Conservation (phyloP, 805 yeast genomes). For the Metschnikowia reukaufii region DNA sequence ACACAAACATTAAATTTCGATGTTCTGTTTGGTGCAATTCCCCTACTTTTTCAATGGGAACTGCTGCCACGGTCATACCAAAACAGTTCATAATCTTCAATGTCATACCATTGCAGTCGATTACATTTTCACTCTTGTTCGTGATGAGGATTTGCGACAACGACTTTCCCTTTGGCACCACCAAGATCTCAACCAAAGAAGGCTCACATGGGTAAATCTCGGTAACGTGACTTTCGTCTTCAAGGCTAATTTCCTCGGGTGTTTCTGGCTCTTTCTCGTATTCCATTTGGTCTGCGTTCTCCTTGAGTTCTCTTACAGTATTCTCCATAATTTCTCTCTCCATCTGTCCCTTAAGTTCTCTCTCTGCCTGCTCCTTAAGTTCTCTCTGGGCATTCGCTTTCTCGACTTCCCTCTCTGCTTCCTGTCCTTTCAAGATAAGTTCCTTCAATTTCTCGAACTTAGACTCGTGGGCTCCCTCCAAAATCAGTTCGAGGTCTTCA, state of each 20-base stretch:
- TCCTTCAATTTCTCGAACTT: slow-evolving; percentile 2
- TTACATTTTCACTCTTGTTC: slow-evolving; percentile 26
- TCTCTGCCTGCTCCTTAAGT: too few relatives aligned
- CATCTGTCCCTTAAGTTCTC: background rate
- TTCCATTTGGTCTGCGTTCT: background rate
- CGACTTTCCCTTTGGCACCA: slow-evolving; percentile 32
- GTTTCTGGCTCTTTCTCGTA: background rate
- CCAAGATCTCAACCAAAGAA: slow-evolving; percentile 19
- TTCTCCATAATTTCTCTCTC: background rate
- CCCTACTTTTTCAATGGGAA: slow-evolving; percentile 32
- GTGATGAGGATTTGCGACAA: slow-evolving; percentile 34
- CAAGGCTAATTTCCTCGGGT: background rate
- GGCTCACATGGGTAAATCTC: slow-evolving; percentile 2
- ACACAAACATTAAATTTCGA: slow-evolving; percentile 36
- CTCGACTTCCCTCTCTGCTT: too few relatives aligned
- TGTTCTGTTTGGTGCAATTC: slow-evolving; percentile 31
- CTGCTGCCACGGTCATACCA: slow-evolving; percentile 25
- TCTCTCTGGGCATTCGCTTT: background rate
- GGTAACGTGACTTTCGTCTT: background rate
- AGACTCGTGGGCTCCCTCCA: background rate
- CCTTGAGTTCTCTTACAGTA: background rate
- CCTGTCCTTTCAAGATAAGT: slow-evolving; percentile 1
- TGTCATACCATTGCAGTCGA: slow-evolving; percentile 32
- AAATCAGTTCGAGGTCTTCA: slow-evolving; percentile 3
- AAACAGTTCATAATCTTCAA: slow-evolving; percentile 33